These are phyloP conservation scores for Metarhizium robertsii DNA, from an alignment of 2,329 filamentous ascomycete genomes.

Conservation along the genomic window DNA sequence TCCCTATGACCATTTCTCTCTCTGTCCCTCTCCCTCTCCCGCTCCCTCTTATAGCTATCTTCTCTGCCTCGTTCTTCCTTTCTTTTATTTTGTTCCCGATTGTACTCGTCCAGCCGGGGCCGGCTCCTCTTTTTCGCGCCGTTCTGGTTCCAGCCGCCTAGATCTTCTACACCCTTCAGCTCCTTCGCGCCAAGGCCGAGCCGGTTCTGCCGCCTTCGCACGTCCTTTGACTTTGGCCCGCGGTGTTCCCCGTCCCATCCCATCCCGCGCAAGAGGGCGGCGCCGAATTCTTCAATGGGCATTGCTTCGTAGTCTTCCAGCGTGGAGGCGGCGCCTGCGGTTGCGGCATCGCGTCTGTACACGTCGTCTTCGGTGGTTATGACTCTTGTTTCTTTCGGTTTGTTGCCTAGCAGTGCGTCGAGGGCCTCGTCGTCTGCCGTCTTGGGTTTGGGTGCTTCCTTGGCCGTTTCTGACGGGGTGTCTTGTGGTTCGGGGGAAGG, in stretches of 20 bases:
- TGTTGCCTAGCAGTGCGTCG: conserved; percentile 55
- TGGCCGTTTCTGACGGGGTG: background rate
- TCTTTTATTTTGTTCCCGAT: conserved; percentile 31
- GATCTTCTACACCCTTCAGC: conserved; percentile 59
- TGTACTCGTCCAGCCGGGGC: conserved; percentile 41
- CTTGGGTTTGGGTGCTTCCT: background rate
- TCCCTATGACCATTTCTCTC: conserved; percentile 27
- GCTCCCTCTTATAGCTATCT: conserved; percentile 38
- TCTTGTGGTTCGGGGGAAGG: conserved; percentile 6
- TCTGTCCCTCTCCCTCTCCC: conserved; percentile 32
- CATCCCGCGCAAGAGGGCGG: conserved; percentile 84
- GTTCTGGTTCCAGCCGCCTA: conserved; percentile 73
- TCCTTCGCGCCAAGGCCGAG: conserved; percentile 86
- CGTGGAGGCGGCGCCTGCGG: conserved; percentile 65
- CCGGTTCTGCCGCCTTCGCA: conserved; percentile 66
- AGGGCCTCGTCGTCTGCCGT: conserved; percentile 47
- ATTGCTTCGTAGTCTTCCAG: conserved; percentile 80
- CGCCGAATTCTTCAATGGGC: conserved; percentile 90
- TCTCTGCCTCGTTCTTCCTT: conserved; percentile 33
- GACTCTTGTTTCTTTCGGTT: conserved; percentile 31
- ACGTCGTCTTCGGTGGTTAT: conserved; percentile 56
- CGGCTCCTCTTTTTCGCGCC: conserved; percentile 38
- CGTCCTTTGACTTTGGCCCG: conserved; percentile 46
- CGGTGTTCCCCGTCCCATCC: conserved; percentile 73
- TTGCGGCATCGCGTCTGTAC: conserved; percentile 59